Conservation (phyloP, 768 basidiomycete species). For the Nidularia sp. region DNA sequence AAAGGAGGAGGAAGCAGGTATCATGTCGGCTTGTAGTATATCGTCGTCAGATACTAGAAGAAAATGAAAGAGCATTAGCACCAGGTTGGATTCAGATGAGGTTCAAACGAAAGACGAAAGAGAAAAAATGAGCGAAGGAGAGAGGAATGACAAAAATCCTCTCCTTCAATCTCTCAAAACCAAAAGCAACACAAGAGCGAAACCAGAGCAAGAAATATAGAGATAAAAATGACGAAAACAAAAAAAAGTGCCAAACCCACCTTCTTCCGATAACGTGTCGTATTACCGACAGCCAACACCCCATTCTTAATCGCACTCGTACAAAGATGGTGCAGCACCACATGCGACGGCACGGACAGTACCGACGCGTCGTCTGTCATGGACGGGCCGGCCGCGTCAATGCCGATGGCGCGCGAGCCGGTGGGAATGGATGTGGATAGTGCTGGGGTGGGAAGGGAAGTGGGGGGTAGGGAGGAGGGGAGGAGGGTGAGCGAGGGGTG, state of each 20-base stretch:
- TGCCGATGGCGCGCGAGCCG: slow-evolving; percentile 25
- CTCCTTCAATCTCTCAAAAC: no score
- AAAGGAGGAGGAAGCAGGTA: not conserved
- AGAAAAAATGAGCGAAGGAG: no score
- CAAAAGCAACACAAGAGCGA: no score
- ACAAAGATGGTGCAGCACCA: slow-evolving; percentile 90
- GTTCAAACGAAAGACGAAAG: not conserved
- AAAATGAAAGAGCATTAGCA: slow-evolving; percentile 5
- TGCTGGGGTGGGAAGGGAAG: not conserved
- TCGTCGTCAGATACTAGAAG: slow-evolving; percentile 75
- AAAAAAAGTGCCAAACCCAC: slow-evolving; percentile 31
- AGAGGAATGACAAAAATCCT: no score
- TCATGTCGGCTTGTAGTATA: slow-evolving; percentile 40
- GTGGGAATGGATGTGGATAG: slow-evolving; percentile 8
- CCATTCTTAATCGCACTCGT: slow-evolving; percentile 95
- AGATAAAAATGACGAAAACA: no score
- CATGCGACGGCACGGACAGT: slow-evolving; percentile 89
- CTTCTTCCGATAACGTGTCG: slow-evolving; percentile 90
- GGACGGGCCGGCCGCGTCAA: slow-evolving; percentile 30
- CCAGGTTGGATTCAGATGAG: slow-evolving; percentile 1
- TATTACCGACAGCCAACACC: slow-evolving; percentile 88
- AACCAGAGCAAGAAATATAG: no score
- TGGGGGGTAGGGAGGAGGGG: not conserved
- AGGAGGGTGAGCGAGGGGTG: not conserved
- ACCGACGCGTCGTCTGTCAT: slow-evolving; percentile 86